Base-by-base conservation (phyloP, 1,284 basidiomycete species). In the Heterobasidion irregulare region DNA sequence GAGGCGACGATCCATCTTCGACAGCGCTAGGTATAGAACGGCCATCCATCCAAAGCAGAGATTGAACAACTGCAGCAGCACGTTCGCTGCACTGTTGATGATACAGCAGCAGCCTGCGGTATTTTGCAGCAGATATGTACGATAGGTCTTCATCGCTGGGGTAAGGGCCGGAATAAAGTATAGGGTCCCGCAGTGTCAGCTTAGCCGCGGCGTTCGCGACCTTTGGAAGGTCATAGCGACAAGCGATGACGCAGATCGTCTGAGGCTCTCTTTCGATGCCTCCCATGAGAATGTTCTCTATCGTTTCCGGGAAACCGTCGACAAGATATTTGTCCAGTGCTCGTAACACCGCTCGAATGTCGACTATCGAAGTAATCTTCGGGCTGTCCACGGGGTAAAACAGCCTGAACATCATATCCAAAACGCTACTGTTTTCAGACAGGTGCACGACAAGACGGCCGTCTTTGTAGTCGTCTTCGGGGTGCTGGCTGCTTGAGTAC, bases 21-120 rank as follows among this genome's bases (percentile, higher is more conserved):
- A 44, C 38, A 2, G 38, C 51, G 15, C 51, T 38, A 8, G 51
- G 51, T 10, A 52, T 52, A 2, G 19, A 18, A 3, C 34, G 34
- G n/a, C 43, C 51, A 44, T 41, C 38, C 19, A 33, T 33, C 51
- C 51, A 52, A 12, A 36, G 15, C 34, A 52, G 44, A 12, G 19
- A 26, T 38, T 45, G 51, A 3, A 44, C 36, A 41, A 32, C 38
- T 18, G 15, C 51, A 18, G 32, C 51, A 12, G 51, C 51, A 8
- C 18, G 19, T 19, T 41, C 36, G 36, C 19, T 26, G 43, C 43
- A 44, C n/a, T 41, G 36, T n/a, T 52, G 34, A 32, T 38, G 47
- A 18, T 49, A 47, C 1, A 38, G 35, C 18, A 54, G 35, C 13
- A 54, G 18, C 47, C 47, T 32, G 47, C 53, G 53, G 47, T 54